Evolutionary conservation across 2,329 filamentous ascomycete genomes (phyloP), one percentile per base, ranked within the genome.

Genomic region (Scedosporium dehoogii): DNA sequence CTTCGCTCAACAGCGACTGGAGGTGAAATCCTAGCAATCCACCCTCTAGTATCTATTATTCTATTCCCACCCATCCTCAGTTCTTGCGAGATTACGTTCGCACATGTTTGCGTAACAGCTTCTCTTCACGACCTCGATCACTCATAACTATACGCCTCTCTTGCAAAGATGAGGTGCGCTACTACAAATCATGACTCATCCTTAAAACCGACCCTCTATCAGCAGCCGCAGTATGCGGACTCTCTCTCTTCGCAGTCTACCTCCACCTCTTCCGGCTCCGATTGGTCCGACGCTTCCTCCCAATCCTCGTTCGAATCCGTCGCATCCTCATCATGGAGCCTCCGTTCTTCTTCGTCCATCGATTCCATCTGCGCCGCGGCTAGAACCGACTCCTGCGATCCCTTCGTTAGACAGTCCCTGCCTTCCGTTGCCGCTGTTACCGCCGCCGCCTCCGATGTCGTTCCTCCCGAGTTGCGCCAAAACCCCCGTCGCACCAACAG

Each of bases 281-380:
- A 91, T 69, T 94, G 91, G 81, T 94, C 91, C 67, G 81, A 88
- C 70, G 83, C 80, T 59, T 87, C 85, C 62, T 86, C 85, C 21
- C 87, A 91, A 75, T 80, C 81, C 65, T 90, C 89, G 61, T 85
- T 88, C 69, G 86, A 87, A 64, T 86, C 86, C 48, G 86, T 85
- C 62, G 74, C 82, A 66, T 87, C 87, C 62, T 80, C 84, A 33
- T 42, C 55, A n/a, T 51, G 51, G 46, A 48, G 27, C 61, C 65
- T 58, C 56, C 53, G 41, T 58, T 60, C 60, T 38, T 63, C 42
- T 63, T 61, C 42, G 61, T 64, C 63, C n/a, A 64, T 64, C 62
- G 64, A 63, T 58, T 65, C 65, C 18, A 62, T 57, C 56, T 59
- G 62, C 48, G 42, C 51, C 18, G 51, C 16, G 16, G 38, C 56